Evolutionary conservation across 768 basidiomycete genomes (phyloP), one percentile per base, ranked within the genome.

Genomic region (Boletellus emodensis): DNA sequence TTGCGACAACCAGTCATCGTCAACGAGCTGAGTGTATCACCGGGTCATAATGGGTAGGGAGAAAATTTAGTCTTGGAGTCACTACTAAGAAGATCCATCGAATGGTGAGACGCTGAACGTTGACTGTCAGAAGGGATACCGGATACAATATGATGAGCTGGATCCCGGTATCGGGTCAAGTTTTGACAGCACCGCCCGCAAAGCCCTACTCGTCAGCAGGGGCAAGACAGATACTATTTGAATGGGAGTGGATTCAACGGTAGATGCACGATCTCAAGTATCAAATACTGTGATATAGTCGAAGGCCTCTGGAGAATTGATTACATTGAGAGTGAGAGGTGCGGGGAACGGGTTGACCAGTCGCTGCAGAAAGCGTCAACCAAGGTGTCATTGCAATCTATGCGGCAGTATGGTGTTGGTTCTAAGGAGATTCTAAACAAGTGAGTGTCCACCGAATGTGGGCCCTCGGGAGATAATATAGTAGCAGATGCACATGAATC

Each of bases 341-440:
- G 30, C 79, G 83, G 2, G 69, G 63, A 87, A 95, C 2, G 91
- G 87, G 44, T 65, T 74, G 46, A 85, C 71, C 42, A n/a, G 79
- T 76, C 3, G 90, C 85, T 4, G 83, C 83, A n/a, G 88, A 83
- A 38, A 95, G 70, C 20, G 81, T 82, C 41, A 89, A 65, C 2
- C 78, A 75, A 3, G 72, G 61, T 0, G 74, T 73, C 65, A 64
- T 95, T 96, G 57, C 88, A 88, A 2, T 80, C 80, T 1, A 85
- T 74, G 33, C 91, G 90, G 44, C 74, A 68, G 6, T 68, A 20
- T 20, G 20, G 20, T 20, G 20, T 20, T 20, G 56, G 48, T 75
- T 79, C 2, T 9, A 9, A 28, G 93, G 92, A 63, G 87, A 93
- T 68, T 95, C 93, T 91, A 91, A 94, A 60, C 90, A 91, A 47